Conservation (phyloP, 2,329 filamentous ascomycete genomes). For the Pestalotiopsis sp. region DNA sequence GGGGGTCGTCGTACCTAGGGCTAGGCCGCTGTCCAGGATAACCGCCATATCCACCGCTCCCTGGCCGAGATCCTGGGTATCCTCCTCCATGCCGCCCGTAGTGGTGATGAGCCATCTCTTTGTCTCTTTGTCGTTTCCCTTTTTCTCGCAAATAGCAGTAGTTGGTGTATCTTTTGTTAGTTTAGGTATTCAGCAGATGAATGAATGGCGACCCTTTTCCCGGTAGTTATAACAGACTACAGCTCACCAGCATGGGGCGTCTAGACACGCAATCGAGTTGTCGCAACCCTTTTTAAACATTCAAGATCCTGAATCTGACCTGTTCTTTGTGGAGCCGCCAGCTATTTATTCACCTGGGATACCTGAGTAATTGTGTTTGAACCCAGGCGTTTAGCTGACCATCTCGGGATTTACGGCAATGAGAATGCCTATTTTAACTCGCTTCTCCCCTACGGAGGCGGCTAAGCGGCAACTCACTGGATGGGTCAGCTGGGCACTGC, state of each 20-base stretch:
- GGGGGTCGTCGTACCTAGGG: background rate
- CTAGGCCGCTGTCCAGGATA: no score
- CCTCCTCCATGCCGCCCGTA: background rate
- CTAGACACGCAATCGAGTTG: background rate
- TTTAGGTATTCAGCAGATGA: no score
- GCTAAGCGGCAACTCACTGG: background rate
- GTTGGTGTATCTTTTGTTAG: no score
- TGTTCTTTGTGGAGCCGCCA: background rate
- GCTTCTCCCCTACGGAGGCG: background rate
- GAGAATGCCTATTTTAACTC: background rate
- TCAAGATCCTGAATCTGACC: background rate
- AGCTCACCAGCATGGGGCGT: no score
- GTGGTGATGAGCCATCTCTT: background rate
- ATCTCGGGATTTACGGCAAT: background rate
- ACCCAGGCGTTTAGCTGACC: background rate
- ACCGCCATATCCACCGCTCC: background rate
- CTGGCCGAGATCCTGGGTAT: background rate
- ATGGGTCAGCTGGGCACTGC: background rate
- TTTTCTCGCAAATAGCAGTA: no score
- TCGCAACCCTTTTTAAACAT: background rate
- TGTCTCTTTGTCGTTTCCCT: no score
- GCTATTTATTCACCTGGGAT: background rate
- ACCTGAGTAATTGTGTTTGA: background rate
- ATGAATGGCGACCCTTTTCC: no score
- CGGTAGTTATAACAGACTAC: no score